phyloP scores from a whole-genome alignment of 352 stramenopile species.

The Globisporangium cederbergense region DNA sequence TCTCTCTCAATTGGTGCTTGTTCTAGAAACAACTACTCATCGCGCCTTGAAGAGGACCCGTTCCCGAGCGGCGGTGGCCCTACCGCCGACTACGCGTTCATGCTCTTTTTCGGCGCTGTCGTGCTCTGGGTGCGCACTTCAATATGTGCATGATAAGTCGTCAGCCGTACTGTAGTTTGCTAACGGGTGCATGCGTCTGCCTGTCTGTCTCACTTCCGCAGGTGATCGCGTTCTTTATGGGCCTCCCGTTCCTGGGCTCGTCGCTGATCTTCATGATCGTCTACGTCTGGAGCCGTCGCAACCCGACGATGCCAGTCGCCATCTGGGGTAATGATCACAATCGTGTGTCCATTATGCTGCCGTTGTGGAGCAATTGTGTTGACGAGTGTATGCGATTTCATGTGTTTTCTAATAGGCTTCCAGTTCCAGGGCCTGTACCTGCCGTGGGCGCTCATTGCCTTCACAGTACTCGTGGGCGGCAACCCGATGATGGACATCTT shows the following conservation, averaged over 20 bases:
- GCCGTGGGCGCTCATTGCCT: slow-evolving; percentile 87
- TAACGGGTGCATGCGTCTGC: neutral
- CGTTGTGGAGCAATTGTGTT: neutral
- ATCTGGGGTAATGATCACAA: slow-evolving; percentile 63
- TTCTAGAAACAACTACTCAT: slow-evolving; percentile 78
- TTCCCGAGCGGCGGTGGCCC: slow-evolving; percentile 76
- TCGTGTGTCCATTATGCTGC: neutral
- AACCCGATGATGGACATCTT: slow-evolving; percentile 88
- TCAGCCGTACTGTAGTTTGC: neutral
- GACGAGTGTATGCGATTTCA: neutral
- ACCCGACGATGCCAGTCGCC: slow-evolving; percentile 72
- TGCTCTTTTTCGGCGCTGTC: slow-evolving; percentile 80
- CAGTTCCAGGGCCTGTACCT: slow-evolving; percentile 86
- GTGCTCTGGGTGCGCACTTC: slow-evolving; percentile 66
- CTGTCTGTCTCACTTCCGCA: slow-evolving; percentile 15
- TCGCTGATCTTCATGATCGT: slow-evolving; percentile 90
- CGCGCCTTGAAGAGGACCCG: slow-evolving; percentile 78
- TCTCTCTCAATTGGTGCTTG: too few species aligned
- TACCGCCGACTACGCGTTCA: slow-evolving; percentile 88
- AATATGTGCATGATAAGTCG: neutral
- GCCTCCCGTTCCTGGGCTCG: slow-evolving; percentile 74
- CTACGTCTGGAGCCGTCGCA: slow-evolving; percentile 89
- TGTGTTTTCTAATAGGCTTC: slow-evolving; percentile 47
- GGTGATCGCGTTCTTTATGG: slow-evolving; percentile 84
- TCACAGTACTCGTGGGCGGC: slow-evolving; percentile 83